These are phyloP conservation scores for Solanum lycopersicoides DNA, from an alignment of 257 asterid species.

Conservation along the genomic window DNA sequence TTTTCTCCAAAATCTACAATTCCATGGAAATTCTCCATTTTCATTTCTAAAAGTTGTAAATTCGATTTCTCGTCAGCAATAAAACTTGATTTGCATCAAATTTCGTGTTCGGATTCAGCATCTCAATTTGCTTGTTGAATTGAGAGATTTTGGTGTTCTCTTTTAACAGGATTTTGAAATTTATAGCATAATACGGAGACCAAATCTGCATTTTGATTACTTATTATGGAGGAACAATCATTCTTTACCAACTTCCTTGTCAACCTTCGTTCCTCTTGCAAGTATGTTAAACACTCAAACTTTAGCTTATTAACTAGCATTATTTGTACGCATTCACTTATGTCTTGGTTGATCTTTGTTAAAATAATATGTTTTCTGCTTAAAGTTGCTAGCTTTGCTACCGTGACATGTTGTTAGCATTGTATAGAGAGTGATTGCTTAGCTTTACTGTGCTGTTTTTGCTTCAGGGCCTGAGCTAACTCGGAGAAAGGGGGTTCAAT, in stretches of 20 bases:
- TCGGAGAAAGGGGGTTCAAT: background rate
- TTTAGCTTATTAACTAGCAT: background rate
- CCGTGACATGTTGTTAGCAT: background rate
- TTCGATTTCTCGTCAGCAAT: background rate
- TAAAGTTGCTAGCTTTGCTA: background rate
- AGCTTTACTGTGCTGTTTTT: background rate
- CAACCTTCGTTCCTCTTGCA: slow-evolving; percentile 69
- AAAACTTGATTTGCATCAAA: background rate
- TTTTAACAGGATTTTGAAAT: background rate
- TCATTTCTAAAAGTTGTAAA: background rate
- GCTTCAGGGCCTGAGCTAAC: background rate
- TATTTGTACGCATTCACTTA: background rate
- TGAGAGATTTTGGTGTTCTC: background rate
- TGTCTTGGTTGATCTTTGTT: background rate
- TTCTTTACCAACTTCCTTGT: slow-evolving; percentile 44
- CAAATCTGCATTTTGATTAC: background rate
- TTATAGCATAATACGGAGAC: background rate
- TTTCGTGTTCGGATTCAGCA: background rate
- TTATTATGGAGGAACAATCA: slow-evolving; percentile 49
- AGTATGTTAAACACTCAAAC: slow-evolving; percentile 16
- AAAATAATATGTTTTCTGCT: background rate
- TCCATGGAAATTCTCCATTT: background rate
- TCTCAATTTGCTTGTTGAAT: background rate
- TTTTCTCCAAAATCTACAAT: background rate
- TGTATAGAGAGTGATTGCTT: background rate